Evolutionary conservation across 805 yeast species (phyloP), one percentile per base, ranked within the genome.

Genomic region (Ogataea pignaliae): DNA sequence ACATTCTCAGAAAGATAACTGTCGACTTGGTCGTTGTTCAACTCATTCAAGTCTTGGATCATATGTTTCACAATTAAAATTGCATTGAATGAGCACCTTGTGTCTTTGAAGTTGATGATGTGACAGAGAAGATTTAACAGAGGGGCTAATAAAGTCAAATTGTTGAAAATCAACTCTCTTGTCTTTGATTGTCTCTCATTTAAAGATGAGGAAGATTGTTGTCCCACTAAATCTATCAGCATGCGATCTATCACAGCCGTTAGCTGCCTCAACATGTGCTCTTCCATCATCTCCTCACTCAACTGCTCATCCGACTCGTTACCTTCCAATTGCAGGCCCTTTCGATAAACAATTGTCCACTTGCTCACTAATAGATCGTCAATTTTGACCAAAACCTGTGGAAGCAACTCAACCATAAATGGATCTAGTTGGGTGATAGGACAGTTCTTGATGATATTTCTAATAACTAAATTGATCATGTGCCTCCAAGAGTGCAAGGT

Each of bases 251-350:
- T 88, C 3, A 95, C 90, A 2, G 95, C 95, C 0, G 98, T 90
- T 34, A 93, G 75, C 61, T 93, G 98, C 53, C 99, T 73, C 47
- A 91, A 69, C 71, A 91, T 76, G 63, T 91, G 96, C 61, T 93
- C 99, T 54, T 91, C 97, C 86, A 93, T 84, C 95, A 93, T 93
- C 60, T 93, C 99, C 53, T 90, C 97, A n/a, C 93, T 83, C 56
- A 91, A 72, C 18, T 88, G 87, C 41, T 82, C 90, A 54, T 89
- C 96, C 48, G 81, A 83, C 43, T 65, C 69, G 36, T 63, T 62
- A 0, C 81, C 81, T 52, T 75, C 79, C 34, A 75, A 63, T 50
- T 77, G 80, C 33, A 78, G 57, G 3, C 85, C 83, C 29, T 75
- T 79, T 42, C 69, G 64, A 59, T 76, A 79, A 15, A 81, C 86